phyloP scores from a whole-genome alignment of 495 filamentous ascomycete genomes.

The Xylaria intraflava region DNA sequence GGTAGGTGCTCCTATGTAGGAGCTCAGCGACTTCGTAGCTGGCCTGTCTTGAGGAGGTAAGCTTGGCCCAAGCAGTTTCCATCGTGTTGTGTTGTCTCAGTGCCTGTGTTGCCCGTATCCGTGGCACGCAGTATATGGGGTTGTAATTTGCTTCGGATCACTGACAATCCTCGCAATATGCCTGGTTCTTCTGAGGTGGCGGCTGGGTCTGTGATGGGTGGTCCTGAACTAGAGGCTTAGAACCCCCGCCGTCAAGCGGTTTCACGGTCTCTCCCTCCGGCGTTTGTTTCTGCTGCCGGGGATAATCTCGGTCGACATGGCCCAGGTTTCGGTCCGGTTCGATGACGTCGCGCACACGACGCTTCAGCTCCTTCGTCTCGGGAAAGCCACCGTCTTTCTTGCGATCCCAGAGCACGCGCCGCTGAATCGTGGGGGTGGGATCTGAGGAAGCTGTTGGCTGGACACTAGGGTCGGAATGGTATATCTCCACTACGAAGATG shows the following conservation, averaged over 20 bases:
- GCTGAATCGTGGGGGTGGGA: constrained; percentile 13
- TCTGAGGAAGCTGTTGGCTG: constrained; percentile 35
- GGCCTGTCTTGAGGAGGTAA: neutral
- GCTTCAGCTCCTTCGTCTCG: constrained; percentile 85
- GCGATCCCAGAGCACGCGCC: constrained; percentile 71
- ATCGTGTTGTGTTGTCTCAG: neutral
- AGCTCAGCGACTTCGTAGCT: neutral
- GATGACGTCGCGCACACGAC: constrained; percentile 76
- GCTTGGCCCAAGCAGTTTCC: neutral
- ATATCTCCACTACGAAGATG: constrained; percentile 65
- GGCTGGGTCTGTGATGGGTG: neutral
- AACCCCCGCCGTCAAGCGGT: no score
- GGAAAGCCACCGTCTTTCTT: constrained; percentile 88
- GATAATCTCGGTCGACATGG: constrained; percentile 61
- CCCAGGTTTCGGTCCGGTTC: constrained; percentile 71
- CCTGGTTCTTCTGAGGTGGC: neutral
- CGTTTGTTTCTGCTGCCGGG: constrained; percentile 1
- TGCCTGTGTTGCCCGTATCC: neutral
- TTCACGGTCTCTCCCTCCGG: neutral
- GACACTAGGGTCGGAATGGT: constrained; percentile 62
- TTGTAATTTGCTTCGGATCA: neutral
- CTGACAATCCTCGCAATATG: constrained; percentile 23
- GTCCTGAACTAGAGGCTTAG: neutral
- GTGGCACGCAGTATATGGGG: neutral
- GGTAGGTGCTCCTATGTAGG: neutral